Conservation (phyloP, 176 grass and related monocot species). For the Eremochloa ophiuroides region DNA sequence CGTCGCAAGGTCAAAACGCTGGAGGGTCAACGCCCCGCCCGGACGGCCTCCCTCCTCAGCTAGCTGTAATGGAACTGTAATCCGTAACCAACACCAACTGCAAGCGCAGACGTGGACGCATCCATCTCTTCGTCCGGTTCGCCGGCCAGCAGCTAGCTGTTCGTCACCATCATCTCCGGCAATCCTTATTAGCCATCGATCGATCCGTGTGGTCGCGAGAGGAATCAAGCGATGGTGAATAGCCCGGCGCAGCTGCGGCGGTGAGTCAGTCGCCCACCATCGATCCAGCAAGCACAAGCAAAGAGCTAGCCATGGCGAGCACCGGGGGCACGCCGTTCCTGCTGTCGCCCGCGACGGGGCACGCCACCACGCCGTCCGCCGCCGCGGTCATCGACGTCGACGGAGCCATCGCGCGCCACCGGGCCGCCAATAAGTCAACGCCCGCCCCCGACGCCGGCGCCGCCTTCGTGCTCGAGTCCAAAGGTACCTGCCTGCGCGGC, state of each 20-base stretch:
- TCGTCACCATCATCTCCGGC: background rate
- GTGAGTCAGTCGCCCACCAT: background rate
- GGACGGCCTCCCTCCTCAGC: too few relatives aligned
- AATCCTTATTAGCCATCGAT: too few relatives aligned
- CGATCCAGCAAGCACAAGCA: background rate
- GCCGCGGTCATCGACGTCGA: background rate
- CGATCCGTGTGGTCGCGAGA: too few relatives aligned
- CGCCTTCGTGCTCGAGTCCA: slow-evolving; percentile 86
- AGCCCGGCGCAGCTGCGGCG: background rate
- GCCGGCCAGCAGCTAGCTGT: background rate
- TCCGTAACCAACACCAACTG: background rate
- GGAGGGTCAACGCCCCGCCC: too few relatives aligned
- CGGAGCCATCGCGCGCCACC: background rate
- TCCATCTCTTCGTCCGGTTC: background rate
- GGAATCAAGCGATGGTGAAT: too few relatives aligned
- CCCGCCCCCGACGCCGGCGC: slow-evolving; percentile 53
- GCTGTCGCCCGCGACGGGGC: slow-evolving; percentile 10
- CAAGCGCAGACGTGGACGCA: background rate
- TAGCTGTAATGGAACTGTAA: background rate
- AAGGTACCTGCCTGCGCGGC: slow-evolving; percentile 22
- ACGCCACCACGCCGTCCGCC: background rate
- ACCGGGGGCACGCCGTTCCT: slow-evolving; percentile 30
- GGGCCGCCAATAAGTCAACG: background rate
- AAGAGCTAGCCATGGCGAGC: slow-evolving; percentile 23
- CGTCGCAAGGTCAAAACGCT: too few relatives aligned